These are phyloP conservation scores for Amylocystis lapponica DNA, from an alignment of 768 basidiomycete genomes.

Conservation along the genomic window DNA sequence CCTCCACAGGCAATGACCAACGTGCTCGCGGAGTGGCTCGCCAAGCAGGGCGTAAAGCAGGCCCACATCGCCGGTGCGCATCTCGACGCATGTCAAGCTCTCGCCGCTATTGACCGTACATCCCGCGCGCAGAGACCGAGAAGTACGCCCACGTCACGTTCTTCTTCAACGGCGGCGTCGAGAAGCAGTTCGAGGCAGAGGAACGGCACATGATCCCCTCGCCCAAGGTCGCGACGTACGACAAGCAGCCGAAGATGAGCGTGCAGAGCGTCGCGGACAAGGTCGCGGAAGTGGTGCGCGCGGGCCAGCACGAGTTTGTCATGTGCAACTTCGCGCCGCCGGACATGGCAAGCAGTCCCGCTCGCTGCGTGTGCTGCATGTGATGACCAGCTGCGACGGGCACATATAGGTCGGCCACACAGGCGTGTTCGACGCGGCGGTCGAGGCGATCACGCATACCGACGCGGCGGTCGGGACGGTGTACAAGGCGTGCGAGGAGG, in stretches of 20 bases:
- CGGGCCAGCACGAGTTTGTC: slow-evolving; percentile 73
- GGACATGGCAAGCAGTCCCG: slow-evolving; percentile 68
- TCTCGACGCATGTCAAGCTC: not conserved
- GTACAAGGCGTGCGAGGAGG: slow-evolving; percentile 77
- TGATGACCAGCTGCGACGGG: too few species aligned
- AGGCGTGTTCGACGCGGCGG: slow-evolving; percentile 86
- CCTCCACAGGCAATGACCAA: slow-evolving; percentile 94
- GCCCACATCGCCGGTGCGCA: slow-evolving; percentile 76
- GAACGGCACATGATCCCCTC: slow-evolving; percentile 86
- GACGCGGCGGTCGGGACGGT: slow-evolving; percentile 87
- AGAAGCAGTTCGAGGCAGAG: slow-evolving; percentile 83
- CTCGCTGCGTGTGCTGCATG: too few species aligned
- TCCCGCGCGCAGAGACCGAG: slow-evolving; percentile 70
- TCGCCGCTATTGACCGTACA: not conserved
- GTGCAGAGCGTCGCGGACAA: slow-evolving; percentile 85
- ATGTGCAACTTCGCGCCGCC: slow-evolving; percentile 99
- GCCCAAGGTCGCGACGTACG: slow-evolving; percentile 93
- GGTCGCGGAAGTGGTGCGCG: slow-evolving; percentile 79
- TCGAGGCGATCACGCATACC: slow-evolving; percentile 81
- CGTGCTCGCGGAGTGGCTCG: slow-evolving; percentile 89
- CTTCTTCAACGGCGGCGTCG: slow-evolving; percentile 97
- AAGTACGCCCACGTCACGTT: slow-evolving; percentile 98
- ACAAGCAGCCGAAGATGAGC: slow-evolving; percentile 87
- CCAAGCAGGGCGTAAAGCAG: slow-evolving; percentile 74
- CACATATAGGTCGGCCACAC: slow-evolving; percentile 79